These are phyloP conservation scores for Nicotiana rustica DNA, from an alignment of 305 asterid genomes.

Conservation along the genomic window DNA sequence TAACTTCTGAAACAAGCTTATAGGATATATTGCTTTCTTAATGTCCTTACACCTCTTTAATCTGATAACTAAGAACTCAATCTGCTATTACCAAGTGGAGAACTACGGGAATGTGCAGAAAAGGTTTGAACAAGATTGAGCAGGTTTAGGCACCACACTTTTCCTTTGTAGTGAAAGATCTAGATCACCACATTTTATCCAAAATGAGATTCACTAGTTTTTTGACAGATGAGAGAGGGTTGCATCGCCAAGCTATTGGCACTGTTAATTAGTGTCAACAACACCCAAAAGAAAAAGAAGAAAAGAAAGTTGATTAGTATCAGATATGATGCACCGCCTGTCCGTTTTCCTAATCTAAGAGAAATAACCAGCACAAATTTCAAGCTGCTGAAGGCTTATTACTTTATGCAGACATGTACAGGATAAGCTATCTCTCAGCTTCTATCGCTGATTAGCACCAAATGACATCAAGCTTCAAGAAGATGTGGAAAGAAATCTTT, in stretches of 20 bases:
- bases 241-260: neutral
- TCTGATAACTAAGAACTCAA: slow-evolving; percentile 16
- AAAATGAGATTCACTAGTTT: neutral
- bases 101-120: slow-evolving; percentile 2
- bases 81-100: neutral
- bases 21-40: neutral
- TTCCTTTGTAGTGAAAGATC: neutral
- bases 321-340: neutral
- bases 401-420: neutral
- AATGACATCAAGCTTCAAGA: neutral
- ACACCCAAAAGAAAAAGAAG: neutral
- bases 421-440: neutral
- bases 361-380: neutral
- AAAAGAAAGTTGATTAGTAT: neutral
- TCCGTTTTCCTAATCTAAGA: slow-evolving; percentile 19
- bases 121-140: slow-evolving; percentile 11
- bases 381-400: neutral
- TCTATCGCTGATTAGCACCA: neutral
- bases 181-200: neutral
- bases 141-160: slow-evolving; percentile 10
- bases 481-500: neutral
- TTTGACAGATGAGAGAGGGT: neutral
- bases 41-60: neutral
- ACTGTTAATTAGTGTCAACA: neutral
- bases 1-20: neutral